Base-by-base conservation (phyloP, 208 protist species). In the Wallacemonas rigidus region DNA sequence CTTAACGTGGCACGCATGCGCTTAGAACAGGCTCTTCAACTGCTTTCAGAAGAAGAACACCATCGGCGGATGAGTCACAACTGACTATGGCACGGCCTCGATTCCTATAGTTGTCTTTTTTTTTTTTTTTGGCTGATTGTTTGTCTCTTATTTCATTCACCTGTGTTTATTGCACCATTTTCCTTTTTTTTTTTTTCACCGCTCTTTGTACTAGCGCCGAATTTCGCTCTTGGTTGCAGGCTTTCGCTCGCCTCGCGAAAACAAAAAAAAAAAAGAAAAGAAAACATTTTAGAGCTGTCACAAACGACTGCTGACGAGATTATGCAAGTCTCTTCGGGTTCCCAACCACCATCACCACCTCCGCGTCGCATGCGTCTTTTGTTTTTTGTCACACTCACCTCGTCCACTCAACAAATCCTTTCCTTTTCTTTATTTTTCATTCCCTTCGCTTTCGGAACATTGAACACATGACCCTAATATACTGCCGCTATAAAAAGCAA, bases 1-100 rank as follows among this genome's bases (percentile, higher is more conserved):
- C 67, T 83, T 2, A 69, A 77, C 40, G 79, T 83, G 36, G 79
- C 79, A 17, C 70, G 71, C 61, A 61, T 79, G 58, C 74, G 79
- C 2, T 67, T 83, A 53, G 65, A 83, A 61, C 71, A 77, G 47
- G 61, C 72, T 36, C 61, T 80, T 56, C 64, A 76, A 3, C 54
- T 72, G 2, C 38, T 72, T n/a, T 38, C 51, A 17, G 67, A 60
- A 17, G 67, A 72, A 56, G 64, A 69, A 48, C 64, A 58, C 26
- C 51, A 57, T 35, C 64, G 64, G 41, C 38, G 60, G 8, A 44
- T 65, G 60, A 53, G 41, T 26, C 60, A 65, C 26, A 38, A 65
- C 40, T 65, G 60, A 51, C 53, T 8, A 57, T 8, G 11, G 53
- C 14, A 38, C 71, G 17, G n/a, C 15, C 15, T 76, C 35, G 56